These are phyloP conservation scores for Cladosporium sp. DNA, from an alignment of 2,329 filamentous ascomycete genomes.

Conservation along the genomic window DNA sequence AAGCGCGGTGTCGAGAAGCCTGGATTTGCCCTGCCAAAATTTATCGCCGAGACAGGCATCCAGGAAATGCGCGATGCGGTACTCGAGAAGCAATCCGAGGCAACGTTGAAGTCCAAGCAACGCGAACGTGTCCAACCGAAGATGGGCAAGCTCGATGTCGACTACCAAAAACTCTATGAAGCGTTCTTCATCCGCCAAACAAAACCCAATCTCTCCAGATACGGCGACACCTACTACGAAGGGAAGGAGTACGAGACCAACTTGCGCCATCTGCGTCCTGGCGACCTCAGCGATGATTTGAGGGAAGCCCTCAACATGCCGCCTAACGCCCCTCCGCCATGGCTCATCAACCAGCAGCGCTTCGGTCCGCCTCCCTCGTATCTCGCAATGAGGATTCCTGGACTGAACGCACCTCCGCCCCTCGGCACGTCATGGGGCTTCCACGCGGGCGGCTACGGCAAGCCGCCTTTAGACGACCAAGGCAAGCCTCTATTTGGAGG, in stretches of 20 bases:
- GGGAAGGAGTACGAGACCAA: conserved; percentile 98
- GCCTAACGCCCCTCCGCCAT: conserved; percentile 85
- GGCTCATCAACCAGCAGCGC: conserved; percentile 95
- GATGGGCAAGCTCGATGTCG: conserved; percentile 95
- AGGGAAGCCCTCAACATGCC: conserved; percentile 93
- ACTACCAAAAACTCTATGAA: conserved; percentile 97
- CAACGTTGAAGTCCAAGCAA: conserved; percentile 89
- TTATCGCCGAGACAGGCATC: conserved; percentile 96
- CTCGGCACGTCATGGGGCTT: conserved; percentile 90
- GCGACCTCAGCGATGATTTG: conserved; percentile 80
- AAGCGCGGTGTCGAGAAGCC: conserved; percentile 96
- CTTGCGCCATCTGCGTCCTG: conserved; percentile 79
- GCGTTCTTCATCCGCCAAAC: conserved; percentile 98
- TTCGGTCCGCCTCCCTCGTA: conserved; percentile 92
- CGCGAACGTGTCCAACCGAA: conserved; percentile 90
- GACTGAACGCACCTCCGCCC: conserved; percentile 87
- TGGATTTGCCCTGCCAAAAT: conserved; percentile 85
- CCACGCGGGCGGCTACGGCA: conserved; percentile 90
- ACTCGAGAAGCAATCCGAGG: conserved; percentile 89
- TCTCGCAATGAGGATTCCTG: conserved; percentile 88
- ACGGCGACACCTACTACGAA: conserved; percentile 99
- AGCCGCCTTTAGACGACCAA: conserved; percentile 89
- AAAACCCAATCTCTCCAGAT: conserved; percentile 87
- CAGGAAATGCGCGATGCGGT: conserved; percentile 97
- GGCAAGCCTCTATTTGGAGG: conserved; percentile 88